Percentiles rank a stretch among this genome's conserved stretches.
Evolutionary conservation across 371 early-diverging fungal species (phyloP).

Genomic region (Quaeritorhiza haematococci): DNA sequence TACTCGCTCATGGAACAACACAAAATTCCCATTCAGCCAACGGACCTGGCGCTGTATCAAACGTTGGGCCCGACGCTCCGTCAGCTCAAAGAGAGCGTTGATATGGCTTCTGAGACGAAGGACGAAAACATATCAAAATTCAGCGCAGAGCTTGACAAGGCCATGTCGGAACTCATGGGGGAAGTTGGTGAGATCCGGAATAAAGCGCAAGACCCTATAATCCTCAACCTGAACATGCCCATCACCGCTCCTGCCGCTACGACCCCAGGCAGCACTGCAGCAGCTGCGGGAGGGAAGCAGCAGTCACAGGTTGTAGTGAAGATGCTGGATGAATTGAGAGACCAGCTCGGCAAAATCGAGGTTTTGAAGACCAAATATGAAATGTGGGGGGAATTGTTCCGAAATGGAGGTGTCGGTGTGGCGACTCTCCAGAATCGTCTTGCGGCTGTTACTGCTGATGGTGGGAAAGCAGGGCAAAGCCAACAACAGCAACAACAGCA

Average conservation of each 20-base stretch:
- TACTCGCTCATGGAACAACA: constrained; percentile 42
- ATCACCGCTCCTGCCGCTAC: neutral
- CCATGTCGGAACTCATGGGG: constrained; percentile 36
- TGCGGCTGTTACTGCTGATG: constrained; percentile 1
- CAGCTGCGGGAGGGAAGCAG: too few relatives aligned
- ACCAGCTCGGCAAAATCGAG: constrained; percentile 35
- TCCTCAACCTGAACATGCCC: too few relatives aligned
- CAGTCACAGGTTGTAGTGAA: constrained; percentile 36
- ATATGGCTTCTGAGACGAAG: constrained; percentile 47
- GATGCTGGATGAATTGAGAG: constrained; percentile 35
- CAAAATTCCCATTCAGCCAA: constrained; percentile 47
- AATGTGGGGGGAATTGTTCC: constrained; percentile 47
- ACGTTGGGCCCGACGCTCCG: constrained; percentile 48
- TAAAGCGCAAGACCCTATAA: constrained; percentile 52
- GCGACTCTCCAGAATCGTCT: constrained; percentile 6
- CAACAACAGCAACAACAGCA: neutral
- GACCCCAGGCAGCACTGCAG: too few relatives aligned
- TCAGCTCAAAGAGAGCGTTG: constrained; percentile 46
- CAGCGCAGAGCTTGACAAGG: constrained; percentile 44
- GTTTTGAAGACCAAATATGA: constrained; percentile 37
- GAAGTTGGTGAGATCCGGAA: constrained; percentile 51
- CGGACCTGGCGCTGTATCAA: constrained; percentile 52
- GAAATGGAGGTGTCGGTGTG: constrained; percentile 34
- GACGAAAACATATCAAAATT: constrained; percentile 49
- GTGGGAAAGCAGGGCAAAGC: constrained; percentile 3